Conservation (phyloP, 2,329 filamentous ascomycete species). For the Sclerotinia subarctica region DNA sequence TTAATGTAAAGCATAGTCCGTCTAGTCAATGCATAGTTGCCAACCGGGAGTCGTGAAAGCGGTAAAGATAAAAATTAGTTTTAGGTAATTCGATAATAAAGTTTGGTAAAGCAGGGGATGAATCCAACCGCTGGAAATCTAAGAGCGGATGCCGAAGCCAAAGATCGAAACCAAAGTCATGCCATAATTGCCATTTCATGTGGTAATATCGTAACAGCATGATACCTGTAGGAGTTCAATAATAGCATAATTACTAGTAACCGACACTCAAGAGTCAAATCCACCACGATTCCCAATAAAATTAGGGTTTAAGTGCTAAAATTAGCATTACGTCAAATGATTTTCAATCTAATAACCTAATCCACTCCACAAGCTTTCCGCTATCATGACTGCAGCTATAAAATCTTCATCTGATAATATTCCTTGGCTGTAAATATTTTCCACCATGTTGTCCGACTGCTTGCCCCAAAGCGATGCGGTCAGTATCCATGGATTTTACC, state of each 20-base stretch:
- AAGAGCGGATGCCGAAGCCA: not conserved
- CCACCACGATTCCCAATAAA: not conserved
- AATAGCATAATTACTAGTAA: not conserved
- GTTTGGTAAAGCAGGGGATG: not conserved
- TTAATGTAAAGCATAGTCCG: not conserved
- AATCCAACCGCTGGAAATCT: not conserved
- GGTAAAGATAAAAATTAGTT: not conserved
- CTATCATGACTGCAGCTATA: not conserved
- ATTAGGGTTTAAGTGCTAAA: not conserved
- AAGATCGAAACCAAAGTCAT: not conserved
- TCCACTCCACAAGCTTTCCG: not conserved
- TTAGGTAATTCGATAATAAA: not conserved
- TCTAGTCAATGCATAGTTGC: not conserved
- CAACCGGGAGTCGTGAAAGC: not conserved
- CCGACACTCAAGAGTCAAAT: not conserved
- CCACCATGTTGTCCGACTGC: not conserved
- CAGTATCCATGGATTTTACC: not conserved
- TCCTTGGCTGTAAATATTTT: not conserved
- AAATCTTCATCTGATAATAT: conserved; percentile 5
- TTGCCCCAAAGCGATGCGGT: not conserved
- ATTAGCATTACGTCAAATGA: not conserved
- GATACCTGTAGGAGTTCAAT: not conserved
- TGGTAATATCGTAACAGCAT: not conserved
- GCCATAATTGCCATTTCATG: not conserved
- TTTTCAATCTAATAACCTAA: conserved; percentile 15